Evolutionary conservation across 208 protist species (phyloP), one percentile per base, ranked within the genome.

Genomic region (Tritrichomonas musculus): DNA sequence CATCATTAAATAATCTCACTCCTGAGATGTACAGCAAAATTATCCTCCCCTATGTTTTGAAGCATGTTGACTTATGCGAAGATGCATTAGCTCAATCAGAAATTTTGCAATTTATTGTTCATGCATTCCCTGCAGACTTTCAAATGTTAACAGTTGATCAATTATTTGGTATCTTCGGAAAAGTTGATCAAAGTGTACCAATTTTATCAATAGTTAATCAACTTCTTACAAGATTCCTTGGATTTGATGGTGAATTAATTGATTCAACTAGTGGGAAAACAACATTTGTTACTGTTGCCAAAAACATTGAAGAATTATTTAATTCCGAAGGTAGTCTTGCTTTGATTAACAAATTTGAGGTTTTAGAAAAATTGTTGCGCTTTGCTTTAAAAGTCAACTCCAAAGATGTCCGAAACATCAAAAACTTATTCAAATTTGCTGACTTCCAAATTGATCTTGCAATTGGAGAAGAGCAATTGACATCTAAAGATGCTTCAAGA

Each of bases 21-120:
- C 33, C 41, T 8, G 41, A 82, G 4, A 50, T n/a, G 20, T 82
- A 82, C 30, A 47, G 9, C n/a, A 44, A 14, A 14, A 82, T 82
- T 25, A 82, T 82, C 30, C 39, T 82, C 30, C 73, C 73, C 11
- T 82, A 47, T 27, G 22, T 82, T 30, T 30, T 39, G 8, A 82
- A 82, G 50, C 73, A 82, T 82, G 73, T 82, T 50, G 73, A 82
- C 47, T 82, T 82, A 82, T 82, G 73, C 41, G 73, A 82, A 82
- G 73, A 82, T 50, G 33, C 33, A 1, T 9, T 82, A 11, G 33
- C 41, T 30, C 73, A 82, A 50, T 33, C 47, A 41, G 44, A 50
- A 20, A 50, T 82, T 50, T 41, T 82, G 4, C 73, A 82, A 82
- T 82, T 41, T 27, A 82, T 82, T 27, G 41, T 82, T 47, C 73